Conservation (phyloP, 306 rosid species). For the Lotus japonicus region DNA sequence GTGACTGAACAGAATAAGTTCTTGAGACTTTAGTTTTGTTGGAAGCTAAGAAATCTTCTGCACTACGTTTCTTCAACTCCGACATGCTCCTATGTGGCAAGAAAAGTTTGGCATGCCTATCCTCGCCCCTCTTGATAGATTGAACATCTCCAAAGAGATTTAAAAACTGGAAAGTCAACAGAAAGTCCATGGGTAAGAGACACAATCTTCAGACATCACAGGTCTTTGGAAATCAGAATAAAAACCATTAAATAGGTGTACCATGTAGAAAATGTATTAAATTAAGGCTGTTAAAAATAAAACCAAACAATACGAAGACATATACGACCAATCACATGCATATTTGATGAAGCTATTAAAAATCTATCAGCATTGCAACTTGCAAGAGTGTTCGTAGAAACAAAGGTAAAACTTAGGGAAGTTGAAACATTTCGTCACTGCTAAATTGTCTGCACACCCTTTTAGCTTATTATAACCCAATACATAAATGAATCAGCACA, state of each 20-base stretch:
- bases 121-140: slow-evolving; percentile 88
- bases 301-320: background rate
- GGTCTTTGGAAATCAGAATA: background rate
- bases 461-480: background rate
- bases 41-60: slow-evolving; percentile 82
- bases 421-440: background rate
- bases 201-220: background rate
- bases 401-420: background rate
- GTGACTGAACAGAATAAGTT: slow-evolving; percentile 67
- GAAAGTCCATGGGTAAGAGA: slow-evolving; percentile 13
- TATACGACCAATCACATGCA: background rate
- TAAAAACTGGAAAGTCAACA: slow-evolving; percentile 60
- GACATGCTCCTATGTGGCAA: slow-evolving; percentile 74
- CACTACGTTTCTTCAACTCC: slow-evolving; percentile 90
- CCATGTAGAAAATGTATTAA: background rate
- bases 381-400: background rate
- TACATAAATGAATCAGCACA: background rate
- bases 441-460: background rate
- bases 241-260: background rate
- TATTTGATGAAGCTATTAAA: background rate
- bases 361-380: background rate
- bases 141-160: slow-evolving; percentile 88
- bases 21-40: slow-evolving; percentile 74
- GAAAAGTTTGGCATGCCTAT: slow-evolving; percentile 90
- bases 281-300: background rate